A percentile compares a stretch with the other conserved stretches of the same genome.
Conservation (phyloP, 345 rosid genomes). For the Nasturtium officinale region DNA sequence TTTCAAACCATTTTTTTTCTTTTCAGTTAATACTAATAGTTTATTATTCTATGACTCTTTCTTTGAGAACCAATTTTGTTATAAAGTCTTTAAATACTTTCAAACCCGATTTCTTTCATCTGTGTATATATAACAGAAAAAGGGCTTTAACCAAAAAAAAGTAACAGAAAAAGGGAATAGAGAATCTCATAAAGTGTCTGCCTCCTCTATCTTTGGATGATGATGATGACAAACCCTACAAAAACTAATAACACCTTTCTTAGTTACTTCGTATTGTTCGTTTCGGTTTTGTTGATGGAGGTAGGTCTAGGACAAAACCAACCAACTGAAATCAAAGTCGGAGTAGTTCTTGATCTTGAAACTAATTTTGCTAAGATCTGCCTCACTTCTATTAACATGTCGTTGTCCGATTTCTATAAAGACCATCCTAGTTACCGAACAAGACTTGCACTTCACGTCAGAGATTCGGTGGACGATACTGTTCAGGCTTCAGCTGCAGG, state of each 20-base stretch:
- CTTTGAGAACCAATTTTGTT: neutral
- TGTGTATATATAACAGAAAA: constrained; percentile 2
- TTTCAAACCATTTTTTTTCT: neutral
- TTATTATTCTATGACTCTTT: neutral
- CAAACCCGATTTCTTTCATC: neutral
- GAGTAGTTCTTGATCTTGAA: constrained; percentile 46
- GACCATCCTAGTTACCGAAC: constrained; percentile 33
- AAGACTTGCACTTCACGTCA: constrained; percentile 31
- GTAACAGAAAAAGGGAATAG: neutral
- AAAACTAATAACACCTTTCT: constrained; percentile 7
- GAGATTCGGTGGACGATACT: constrained; percentile 41
- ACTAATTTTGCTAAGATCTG: constrained; percentile 26
- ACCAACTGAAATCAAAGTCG: constrained; percentile 35
- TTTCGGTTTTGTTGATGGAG: constrained; percentile 16
- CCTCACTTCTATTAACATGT: constrained; percentile 32
- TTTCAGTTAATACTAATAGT: constrained; percentile 4
- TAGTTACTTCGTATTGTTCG: neutral
- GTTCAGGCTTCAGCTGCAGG: constrained; percentile 48
- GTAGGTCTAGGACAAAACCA: constrained; percentile 21
- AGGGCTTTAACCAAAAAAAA: too few species aligned
- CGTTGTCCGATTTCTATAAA: constrained; percentile 42
- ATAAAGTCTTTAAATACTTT: constrained; percentile 3
- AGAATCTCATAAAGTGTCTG: neutral
- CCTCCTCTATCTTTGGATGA: constrained; percentile 3
- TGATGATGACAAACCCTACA: constrained; percentile 15